These are phyloP conservation scores for Cerioporus squamosus DNA, from an alignment of 1,284 basidiomycete species.

Conservation along the genomic window DNA sequence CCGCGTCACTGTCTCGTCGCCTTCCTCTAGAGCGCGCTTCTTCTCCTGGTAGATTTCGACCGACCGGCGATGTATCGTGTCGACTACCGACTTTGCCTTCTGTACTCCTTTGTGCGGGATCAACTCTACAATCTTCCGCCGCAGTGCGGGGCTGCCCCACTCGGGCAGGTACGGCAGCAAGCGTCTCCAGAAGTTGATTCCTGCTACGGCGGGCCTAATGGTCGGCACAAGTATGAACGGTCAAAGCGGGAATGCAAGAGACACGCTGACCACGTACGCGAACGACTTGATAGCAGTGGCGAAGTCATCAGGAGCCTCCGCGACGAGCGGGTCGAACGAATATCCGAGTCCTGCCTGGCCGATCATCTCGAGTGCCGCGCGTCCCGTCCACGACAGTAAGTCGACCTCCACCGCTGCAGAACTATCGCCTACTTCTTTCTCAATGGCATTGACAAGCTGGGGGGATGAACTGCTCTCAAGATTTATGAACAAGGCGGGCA, in stretches of 20 bases:
- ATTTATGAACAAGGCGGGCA: too few relatives aligned
- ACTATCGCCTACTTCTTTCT: slow-evolving; percentile 3
- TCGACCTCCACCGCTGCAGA: slow-evolving; percentile 21
- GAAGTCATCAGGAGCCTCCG: slow-evolving; percentile 22
- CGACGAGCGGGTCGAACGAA: slow-evolving; percentile 32
- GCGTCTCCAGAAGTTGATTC: background rate
- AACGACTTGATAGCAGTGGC: slow-evolving; percentile 28
- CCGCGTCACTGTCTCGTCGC: slow-evolving; percentile 21
- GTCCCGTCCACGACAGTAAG: slow-evolving; percentile 31
- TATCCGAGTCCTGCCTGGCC: slow-evolving; percentile 35
- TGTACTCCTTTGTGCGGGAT: slow-evolving; percentile 30
- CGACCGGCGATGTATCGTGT: slow-evolving; percentile 42
- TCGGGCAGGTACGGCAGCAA: background rate
- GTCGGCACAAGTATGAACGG: background rate
- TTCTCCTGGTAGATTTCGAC: slow-evolving; percentile 43
- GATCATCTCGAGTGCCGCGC: slow-evolving; percentile 34
- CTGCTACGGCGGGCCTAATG: background rate
- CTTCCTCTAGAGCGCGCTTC: slow-evolving; percentile 27
- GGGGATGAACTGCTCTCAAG: too few relatives aligned
- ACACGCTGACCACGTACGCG: slow-evolving; percentile 12
- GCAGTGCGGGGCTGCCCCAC: slow-evolving; percentile 7
- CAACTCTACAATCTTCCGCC: slow-evolving; percentile 12
- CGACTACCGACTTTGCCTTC: slow-evolving; percentile 38
- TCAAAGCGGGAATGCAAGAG: background rate
- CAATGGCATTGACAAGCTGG: slow-evolving; percentile 17